Evolutionary conservation across 2,329 filamentous ascomycete species (phyloP).

Genomic region (Fusarium musae): DNA sequence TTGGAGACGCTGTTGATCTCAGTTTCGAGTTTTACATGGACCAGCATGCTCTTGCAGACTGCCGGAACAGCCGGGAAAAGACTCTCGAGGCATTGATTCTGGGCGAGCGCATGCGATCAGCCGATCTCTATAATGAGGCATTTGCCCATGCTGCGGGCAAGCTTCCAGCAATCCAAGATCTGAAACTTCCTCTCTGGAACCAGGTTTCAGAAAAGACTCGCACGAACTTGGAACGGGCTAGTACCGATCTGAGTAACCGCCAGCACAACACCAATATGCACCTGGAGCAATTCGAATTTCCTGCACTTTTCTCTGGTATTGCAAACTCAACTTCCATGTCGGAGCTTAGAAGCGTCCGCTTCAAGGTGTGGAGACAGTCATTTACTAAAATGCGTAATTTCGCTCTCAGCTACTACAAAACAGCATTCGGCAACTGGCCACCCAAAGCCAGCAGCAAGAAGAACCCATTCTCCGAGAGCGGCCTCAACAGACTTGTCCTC

Average conservation of each 20-base stretch:
- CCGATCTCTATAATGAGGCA: slow-evolving; percentile 86
- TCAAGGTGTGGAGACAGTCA: slow-evolving; percentile 82
- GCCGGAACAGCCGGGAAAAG: slow-evolving; percentile 84
- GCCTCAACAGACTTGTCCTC: slow-evolving; percentile 85
- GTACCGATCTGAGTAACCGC: slow-evolving; percentile 80
- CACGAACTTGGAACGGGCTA: slow-evolving; percentile 83
- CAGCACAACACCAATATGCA: slow-evolving; percentile 76
- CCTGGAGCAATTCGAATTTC: slow-evolving; percentile 91
- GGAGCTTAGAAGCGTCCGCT: slow-evolving; percentile 82
- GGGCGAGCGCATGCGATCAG: slow-evolving; percentile 85
- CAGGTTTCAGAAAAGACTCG: slow-evolving; percentile 77
- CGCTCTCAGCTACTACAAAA: slow-evolving; percentile 73
- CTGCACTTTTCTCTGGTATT: slow-evolving; percentile 86
- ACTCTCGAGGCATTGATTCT: slow-evolving; percentile 90
- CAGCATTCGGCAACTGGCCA: slow-evolving; percentile 77
- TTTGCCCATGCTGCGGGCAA: slow-evolving; percentile 93
- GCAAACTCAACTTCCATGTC: slow-evolving; percentile 83
- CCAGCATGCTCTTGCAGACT: slow-evolving; percentile 80
- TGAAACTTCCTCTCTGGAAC: slow-evolving; percentile 75
- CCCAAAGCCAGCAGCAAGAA: slow-evolving; percentile 93
- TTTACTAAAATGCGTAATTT: slow-evolving; percentile 82
- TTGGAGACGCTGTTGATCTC: slow-evolving; percentile 68
- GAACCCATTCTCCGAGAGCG: slow-evolving; percentile 86
- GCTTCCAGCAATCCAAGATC: slow-evolving; percentile 75
- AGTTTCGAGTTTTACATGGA: slow-evolving; percentile 82